phyloP scores from a whole-genome alignment of 169 alveolate species.

The Cryptosporidium parvum region DNA sequence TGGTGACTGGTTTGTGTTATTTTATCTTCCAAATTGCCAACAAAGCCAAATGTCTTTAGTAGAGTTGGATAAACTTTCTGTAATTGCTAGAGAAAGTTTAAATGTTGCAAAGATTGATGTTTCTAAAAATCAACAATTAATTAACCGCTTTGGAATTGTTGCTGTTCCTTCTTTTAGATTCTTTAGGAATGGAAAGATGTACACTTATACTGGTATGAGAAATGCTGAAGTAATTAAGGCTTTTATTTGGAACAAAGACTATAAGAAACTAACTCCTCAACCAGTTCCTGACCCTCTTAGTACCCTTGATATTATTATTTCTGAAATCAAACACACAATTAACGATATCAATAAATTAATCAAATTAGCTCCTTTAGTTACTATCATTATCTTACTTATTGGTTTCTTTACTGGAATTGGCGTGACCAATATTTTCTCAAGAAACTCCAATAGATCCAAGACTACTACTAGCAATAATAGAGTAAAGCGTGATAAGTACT shows the following conservation, averaged over 20 bases:
- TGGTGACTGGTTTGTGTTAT: constrained; percentile 79
- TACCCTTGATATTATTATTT: constrained; percentile 25
- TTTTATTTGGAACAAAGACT: constrained; percentile 60
- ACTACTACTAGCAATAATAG: neutral
- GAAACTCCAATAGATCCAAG: neutral
- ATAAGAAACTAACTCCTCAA: constrained; percentile 45
- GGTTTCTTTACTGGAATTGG: constrained; percentile 67
- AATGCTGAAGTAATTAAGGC: constrained; percentile 60
- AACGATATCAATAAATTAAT: constrained; percentile 37
- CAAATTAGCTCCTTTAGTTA: constrained; percentile 50
- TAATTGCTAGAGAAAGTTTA: constrained; percentile 26
- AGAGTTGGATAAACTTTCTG: constrained; percentile 38
- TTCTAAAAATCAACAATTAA: constrained; percentile 26
- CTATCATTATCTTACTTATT: constrained; percentile 28
- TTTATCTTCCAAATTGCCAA: constrained; percentile 55
- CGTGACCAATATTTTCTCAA: neutral
- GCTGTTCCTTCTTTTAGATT: constrained; percentile 71
- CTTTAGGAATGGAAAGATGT: constrained; percentile 59
- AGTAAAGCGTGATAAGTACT: neutral
- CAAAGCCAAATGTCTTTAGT: constrained; percentile 51
- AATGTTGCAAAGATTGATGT: constrained; percentile 69
- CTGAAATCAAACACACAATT: constrained; percentile 51
- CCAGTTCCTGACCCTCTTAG: constrained; percentile 50
- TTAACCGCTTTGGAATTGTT: constrained; percentile 47
- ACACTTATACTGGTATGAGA: constrained; percentile 64